These are phyloP conservation scores for Geranium incanum DNA, from an alignment of 441 rosid species.

Conservation along the genomic window DNA sequence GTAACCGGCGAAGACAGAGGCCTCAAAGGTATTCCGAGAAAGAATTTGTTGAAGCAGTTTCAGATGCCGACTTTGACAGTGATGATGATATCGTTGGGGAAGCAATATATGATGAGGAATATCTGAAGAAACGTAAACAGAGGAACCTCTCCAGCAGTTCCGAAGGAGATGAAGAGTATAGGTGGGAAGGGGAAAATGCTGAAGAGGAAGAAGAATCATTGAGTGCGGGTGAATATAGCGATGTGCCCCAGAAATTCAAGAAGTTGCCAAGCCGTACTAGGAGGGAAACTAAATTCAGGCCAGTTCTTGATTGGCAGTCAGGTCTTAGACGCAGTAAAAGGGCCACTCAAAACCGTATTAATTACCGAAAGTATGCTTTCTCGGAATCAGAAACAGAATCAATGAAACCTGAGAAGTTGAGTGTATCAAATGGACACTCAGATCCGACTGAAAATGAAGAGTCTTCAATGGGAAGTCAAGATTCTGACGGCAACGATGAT, in stretches of 20 bases:
- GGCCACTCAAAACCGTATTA: slow-evolving; percentile 60
- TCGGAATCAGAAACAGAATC: slow-evolving; percentile 86
- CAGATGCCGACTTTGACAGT: slow-evolving; percentile 75
- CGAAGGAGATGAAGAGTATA: slow-evolving; percentile 93
- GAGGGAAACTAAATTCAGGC: slow-evolving; percentile 70
- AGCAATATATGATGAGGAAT: slow-evolving; percentile 91
- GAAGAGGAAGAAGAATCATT: slow-evolving; percentile 63
- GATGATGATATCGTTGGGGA: slow-evolving; percentile 99
- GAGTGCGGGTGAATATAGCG: slow-evolving; percentile 75
- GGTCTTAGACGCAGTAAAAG: slow-evolving; percentile 96
- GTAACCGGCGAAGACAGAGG: slow-evolving; percentile 76
- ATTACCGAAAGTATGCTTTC: slow-evolving; percentile 69
- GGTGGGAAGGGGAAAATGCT: slow-evolving; percentile 81
- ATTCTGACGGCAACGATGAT: slow-evolving; percentile 51
- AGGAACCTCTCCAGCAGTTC: slow-evolving; percentile 75
- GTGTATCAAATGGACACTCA: slow-evolving; percentile 47
- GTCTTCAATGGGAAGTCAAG: slow-evolving; percentile 62
- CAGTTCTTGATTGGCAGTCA: slow-evolving; percentile 59
- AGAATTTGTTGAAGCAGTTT: slow-evolving; percentile 79
- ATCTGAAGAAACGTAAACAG: slow-evolving; percentile 74
- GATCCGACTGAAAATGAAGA: slow-evolving; percentile 58
- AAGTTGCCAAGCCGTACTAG: slow-evolving; percentile 59
- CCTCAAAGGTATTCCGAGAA: slow-evolving; percentile 77
- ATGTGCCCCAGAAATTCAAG: slow-evolving; percentile 58
- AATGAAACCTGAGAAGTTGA: slow-evolving; percentile 41